These are phyloP conservation scores for Dactylella cylindrospora DNA, from an alignment of 2,329 filamentous ascomycete genomes.

Conservation along the genomic window DNA sequence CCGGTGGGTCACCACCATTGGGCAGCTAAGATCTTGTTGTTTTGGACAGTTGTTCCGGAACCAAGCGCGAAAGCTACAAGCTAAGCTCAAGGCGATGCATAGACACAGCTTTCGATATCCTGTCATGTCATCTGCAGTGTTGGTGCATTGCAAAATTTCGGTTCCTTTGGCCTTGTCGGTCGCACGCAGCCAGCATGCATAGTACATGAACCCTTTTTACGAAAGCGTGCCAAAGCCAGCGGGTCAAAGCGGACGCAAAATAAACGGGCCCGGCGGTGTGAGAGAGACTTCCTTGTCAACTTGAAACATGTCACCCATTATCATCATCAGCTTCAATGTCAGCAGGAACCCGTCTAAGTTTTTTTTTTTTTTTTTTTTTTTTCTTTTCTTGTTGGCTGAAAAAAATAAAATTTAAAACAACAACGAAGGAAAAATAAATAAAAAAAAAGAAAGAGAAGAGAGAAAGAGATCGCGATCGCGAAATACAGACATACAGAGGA, in stretches of 20 bases:
- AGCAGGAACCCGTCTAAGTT: slow-evolving; percentile 24
- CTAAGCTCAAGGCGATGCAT: slow-evolving; percentile 37
- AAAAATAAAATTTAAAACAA: too few species aligned
- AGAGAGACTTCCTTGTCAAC: slow-evolving; percentile 43
- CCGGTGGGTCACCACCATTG: slow-evolving; percentile 30
- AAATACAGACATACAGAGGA: too few species aligned
- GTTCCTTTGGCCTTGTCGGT: slow-evolving; percentile 37
- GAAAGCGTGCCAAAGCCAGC: slow-evolving; percentile 39
- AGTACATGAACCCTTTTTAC: slow-evolving; percentile 31
- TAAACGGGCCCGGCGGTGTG: slow-evolving; percentile 42
- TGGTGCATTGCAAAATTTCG: slow-evolving; percentile 24
- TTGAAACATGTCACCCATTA: slow-evolving; percentile 45
- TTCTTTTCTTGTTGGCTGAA: slow-evolving; percentile 5
- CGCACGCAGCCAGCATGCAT: slow-evolving; percentile 43
- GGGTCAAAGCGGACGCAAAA: slow-evolving; percentile 45
- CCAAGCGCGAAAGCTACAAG: slow-evolving; percentile 43
- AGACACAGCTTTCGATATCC: slow-evolving; percentile 29
- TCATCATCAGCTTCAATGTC: slow-evolving; percentile 44
- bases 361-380: slow-evolving; percentile 7
- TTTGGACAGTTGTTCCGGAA: slow-evolving; percentile 39
- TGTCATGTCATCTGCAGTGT: slow-evolving; percentile 45
- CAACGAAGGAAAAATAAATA: too few species aligned
- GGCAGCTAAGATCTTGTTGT: slow-evolving; percentile 31
- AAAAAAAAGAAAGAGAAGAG: too few species aligned
- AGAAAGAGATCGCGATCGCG: too few species aligned